These are phyloP conservation scores for Ophiostoma australiae DNA, from an alignment of 2,329 filamentous ascomycete genomes.

Conservation along the genomic window DNA sequence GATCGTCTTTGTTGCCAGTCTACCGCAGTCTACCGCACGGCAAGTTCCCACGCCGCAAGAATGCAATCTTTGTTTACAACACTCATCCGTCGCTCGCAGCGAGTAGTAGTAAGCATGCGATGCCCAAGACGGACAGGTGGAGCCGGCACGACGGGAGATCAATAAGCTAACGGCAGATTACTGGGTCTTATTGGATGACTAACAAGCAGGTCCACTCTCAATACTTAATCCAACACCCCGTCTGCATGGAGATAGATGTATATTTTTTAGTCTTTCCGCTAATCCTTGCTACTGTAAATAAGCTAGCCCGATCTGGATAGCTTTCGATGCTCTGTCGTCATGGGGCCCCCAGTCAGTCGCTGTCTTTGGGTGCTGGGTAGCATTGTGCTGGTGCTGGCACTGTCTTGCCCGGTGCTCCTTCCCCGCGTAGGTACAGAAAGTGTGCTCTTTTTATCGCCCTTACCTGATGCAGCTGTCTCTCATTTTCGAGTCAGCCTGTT, in stretches of 20 bases:
- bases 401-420: not conserved
- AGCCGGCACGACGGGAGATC: slow-evolving; percentile 12
- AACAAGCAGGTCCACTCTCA: not conserved
- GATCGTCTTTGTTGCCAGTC: not conserved
- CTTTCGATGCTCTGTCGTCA: slow-evolving; percentile 18
- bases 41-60: slow-evolving; percentile 2
- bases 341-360: not conserved
- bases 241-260: not conserved
- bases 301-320: slow-evolving; percentile 15
- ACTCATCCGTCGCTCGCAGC: not conserved
- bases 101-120: not conserved
- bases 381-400: not conserved
- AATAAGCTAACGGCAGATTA: slow-evolving; percentile 4
- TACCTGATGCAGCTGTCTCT: slow-evolving; percentile 5
- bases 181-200: slow-evolving; percentile 7
- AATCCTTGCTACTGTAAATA: not conserved
- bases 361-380: not conserved
- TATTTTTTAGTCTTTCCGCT: not conserved
- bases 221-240: not conserved
- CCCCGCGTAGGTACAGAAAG: not conserved
- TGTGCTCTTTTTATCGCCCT: not conserved
- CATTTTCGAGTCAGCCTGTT: not conserved
- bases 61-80: slow-evolving; percentile 16
- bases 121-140: slow-evolving; percentile 15
- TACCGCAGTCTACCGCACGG: not conserved